Evolutionary conservation across 768 basidiomycete species (phyloP), one percentile per base, ranked within the genome.

Genomic region (Termitomyces bulborhizus): DNA sequence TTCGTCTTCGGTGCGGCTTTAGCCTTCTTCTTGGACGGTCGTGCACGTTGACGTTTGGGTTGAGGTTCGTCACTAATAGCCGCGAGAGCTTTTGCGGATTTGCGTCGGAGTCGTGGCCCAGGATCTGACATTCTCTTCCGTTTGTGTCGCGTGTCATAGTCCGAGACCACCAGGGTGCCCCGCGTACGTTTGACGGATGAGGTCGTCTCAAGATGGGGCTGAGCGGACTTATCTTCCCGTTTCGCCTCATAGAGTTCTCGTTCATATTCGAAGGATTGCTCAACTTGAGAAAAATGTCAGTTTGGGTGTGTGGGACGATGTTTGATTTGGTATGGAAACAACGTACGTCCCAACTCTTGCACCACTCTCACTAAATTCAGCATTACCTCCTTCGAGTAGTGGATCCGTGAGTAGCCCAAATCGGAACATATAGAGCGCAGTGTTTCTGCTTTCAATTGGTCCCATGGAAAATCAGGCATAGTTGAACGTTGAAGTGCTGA

Each of bases 391-490:
- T 59, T 59, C 18, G 51, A 18, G 29, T 42, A 8, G 6, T 11
- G 6, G 8, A 29, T 4, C 15, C 46, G n/a, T 12, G 54, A 7
- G 6, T 53, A 43, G 8, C 62, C 60, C 12, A 65, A 34, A 41
- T 65, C 64, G 26, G 57, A 42, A 51, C 62, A 65, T 53, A 65
- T 29, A 8, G 32, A 31, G 36, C 62, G 64, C 15, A 65, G 48
- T 29, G 62, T 63, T 40, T 56, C 62, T 11, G 62, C 64, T 58
- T 59, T 65, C n/a, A 65, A 43, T 15, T n/a, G 37, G 37, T 58
- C 58, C 59, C 62, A 63, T 16, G 64, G 64, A 54, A 61, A 63
- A 16, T 52, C 36, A 24, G n/a, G 11, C 58, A 59, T 59, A 27
- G 26, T 53, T 44, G 21, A 21, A 21, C 21, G 37, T 53, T 45